Base-by-base conservation (phyloP, 176 grass and related monocot genomes). In the Elymus sibiricus region DNA sequence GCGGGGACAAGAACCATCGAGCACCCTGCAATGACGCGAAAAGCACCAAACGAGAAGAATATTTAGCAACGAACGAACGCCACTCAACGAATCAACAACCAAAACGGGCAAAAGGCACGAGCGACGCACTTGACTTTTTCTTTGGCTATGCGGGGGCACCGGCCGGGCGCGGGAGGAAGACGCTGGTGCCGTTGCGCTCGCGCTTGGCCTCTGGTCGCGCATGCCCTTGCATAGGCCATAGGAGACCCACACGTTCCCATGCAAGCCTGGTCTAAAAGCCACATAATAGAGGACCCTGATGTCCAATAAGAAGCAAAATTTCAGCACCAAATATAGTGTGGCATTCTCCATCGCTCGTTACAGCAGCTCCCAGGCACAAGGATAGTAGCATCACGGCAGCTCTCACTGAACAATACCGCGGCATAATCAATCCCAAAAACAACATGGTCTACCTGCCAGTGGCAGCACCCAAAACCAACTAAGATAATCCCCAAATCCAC, bases 1-100 rank as follows among this genome's bases (percentile, higher is more conserved):
- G 92, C 90, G 1, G 97, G 97, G 21, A 99, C 83, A 84, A 99
- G 91, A 62, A 96, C 94, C 0, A 94, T 96, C 8, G 97, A 91
- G 61, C 94, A 98, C 25, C 80, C 97, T 98, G 70, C 38, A 76
- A 56, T 25, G 35, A 55, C 7, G 37, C 22, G 9, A 35, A 9
- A 17, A 27, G 9, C 2, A 83, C 34, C 21, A 29, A 38, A 79
- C 11, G 3, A 43, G 14, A 5, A 16, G 6, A 83, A 79, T 24
- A 34, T 24, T 80, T 3, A 34, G 35, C 24, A 13, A 28, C 19
- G 29, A 13, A 43, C 17, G 27, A 81, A 70, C 22, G 46, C 0
- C 2, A 21, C 3, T 28, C 2, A 16, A 7, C 35, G 42, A 64
- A 61, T 21, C 51, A 19, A 3, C 44, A 34, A 11, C 5, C 5